Evolutionary conservation across 805 yeast genomes (phyloP).

Genomic region (Pichia heedii): DNA sequence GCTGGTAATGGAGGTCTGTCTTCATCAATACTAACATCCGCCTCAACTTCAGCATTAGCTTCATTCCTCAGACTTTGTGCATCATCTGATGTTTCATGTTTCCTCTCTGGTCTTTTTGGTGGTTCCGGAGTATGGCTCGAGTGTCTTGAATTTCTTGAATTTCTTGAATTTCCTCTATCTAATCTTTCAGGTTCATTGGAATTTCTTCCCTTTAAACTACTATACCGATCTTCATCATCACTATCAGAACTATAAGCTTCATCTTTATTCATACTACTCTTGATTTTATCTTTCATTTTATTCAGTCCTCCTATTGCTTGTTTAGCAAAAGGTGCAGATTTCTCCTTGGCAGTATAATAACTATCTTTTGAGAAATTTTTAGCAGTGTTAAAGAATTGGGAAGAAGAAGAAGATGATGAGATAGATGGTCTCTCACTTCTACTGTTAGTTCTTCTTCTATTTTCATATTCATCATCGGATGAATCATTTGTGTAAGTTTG

Average conservation of each 20-base stretch:
- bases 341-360: conserved; percentile 8
- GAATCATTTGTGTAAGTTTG: background rate
- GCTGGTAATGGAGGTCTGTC: conserved; percentile 22
- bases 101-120: background rate
- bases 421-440: background rate
- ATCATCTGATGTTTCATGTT: background rate
- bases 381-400: conserved; percentile 7
- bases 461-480: conserved; percentile 3
- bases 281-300: conserved; percentile 10
- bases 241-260: conserved; percentile 1
- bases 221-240: conserved; percentile 4
- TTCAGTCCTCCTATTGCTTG: conserved; percentile 8
- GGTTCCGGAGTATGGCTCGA: background rate
- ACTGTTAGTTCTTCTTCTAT: background rate
- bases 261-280: conserved; percentile 1
- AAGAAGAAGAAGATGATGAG: background rate
- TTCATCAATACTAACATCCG: conserved; percentile 14
- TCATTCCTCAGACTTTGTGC: background rate
- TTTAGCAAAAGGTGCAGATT: conserved; percentile 9
- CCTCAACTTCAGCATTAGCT: background rate
- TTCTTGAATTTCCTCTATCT: conserved; percentile 1
- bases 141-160: background rate
- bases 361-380: conserved; percentile 9
- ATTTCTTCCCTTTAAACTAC: background rate
- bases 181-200: background rate